Base-by-base conservation (phyloP, 106 monocot genomes). In the Alisma plantagoaquatica region DNA sequence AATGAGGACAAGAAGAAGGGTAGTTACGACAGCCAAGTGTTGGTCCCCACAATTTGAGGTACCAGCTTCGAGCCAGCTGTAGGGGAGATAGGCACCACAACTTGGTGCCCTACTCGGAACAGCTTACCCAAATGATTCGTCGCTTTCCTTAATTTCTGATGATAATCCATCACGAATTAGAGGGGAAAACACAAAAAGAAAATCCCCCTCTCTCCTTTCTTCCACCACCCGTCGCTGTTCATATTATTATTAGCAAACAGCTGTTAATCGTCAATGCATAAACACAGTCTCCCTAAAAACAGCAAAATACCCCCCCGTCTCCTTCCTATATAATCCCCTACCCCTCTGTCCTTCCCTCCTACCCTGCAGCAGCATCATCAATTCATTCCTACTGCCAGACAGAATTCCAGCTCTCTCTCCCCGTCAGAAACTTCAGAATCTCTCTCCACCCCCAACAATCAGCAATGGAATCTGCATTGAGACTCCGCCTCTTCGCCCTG, bases 381-480 rank as follows among this genome's bases (percentile, higher is more conserved):
- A 4, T 41, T 24, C 21, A 2, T 12, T 41, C n/a, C n/a, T n/a
- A n/a, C n/a, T n/a, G n/a, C n/a, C n/a, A n/a, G n/a, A n/a, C n/a
- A n/a, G n/a, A n/a, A n/a, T n/a, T n/a, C n/a, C n/a, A n/a, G n/a
- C n/a, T n/a, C 10, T 33, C 28, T 54, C 33, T 23, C 20, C 15
- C 54, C n/a, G 11, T 24, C 27, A 52, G 27, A 20, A 12, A 3
- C 20, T 10, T 12, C 7, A 20, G 10, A 23, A 4, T 25, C 56
- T 50, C 25, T 23, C 9, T 46, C 21, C 18, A 0, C 46, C 21
- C 46, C 16, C 46, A 17, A 16, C 1, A 14, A 20, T 23, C 26
- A 23, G 27, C 28, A 48, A 66, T 66, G 66, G 56, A 57, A 26
- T 25, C 56, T 25, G 21, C 17, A 9, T 32, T 66, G 66, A 66